Base-by-base conservation (phyloP, 2,329 filamentous ascomycete species). In the Fonsecaea nubica region DNA sequence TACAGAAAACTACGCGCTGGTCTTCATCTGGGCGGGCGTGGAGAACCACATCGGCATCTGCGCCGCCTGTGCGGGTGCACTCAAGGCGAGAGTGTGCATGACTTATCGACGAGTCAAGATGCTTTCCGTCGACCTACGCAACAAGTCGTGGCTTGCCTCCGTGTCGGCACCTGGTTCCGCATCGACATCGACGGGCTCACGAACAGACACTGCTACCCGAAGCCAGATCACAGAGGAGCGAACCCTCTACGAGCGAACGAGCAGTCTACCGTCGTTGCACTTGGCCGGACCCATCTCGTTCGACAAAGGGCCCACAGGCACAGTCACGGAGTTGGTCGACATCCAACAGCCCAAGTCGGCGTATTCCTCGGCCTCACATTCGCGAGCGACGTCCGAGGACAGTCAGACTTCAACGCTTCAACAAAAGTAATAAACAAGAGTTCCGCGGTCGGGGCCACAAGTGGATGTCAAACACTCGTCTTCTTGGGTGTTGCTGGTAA, bases 21-120 rank as follows among this genome's bases (percentile, higher is more conserved):
- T 69, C 32, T 67, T 58, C 40, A 50, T 69, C 21, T 69, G 68
- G 68, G 68, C 68, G 0, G 35, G 62, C 8, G 68, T 69, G 6
- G 68, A 69, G 36, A 69, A 69, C 65, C 68, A 69, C 56, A 40
- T 69, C 35, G 68, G 68, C n/a, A 69, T 69, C 52, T 69, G 68
- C 45, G 65, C 63, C 30, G 68, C 68, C 25, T 69, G 68, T 52
- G 68, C 55, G 4, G 68, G 68, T n/a, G 62, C 68, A 18, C 59
- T 69, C 63, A 69, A 69, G 35, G 63, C 66, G 33, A 67, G 57
- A 54, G 52, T 59, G n/a, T 33, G 66, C 30, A 3, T 62, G 18
- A 63, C 59, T 9, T 63, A 62, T 40, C 36, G 60, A 6, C 65
- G 32, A n/a, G 59, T 67, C 40, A 40, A 52, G 50, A 21, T 33